Base-by-base conservation (phyloP, 2,329 filamentous ascomycete genomes). In the Cryphonectria radicalis region DNA sequence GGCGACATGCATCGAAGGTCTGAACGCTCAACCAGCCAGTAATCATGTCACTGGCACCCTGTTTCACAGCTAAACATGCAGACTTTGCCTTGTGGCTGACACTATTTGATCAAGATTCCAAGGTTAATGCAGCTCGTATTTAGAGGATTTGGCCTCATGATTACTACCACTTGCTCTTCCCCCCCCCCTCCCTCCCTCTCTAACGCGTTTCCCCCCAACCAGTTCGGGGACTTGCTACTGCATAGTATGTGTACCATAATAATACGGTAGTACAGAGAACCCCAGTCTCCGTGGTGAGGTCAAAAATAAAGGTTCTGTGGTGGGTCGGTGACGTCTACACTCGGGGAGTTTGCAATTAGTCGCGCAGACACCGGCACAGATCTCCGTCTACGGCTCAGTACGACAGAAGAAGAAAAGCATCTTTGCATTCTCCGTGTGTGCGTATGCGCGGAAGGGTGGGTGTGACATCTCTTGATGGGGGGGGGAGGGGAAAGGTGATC, bases 311-410 rank as follows among this genome's bases (percentile, higher is more conserved):
- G 53, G 25, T 32, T 57, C 53, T 50, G n/a, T 17, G 32, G 59
- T 62, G 59, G 59, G 59, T 62, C 59, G 32, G 59, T 62, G 59
- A 62, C 59, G 59, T 62, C 32, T 62, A 37, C 10, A 62, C 17
- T 62, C 17, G 6, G 35, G 1, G 10, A n/a, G 19, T 8, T 28
- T 19, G 59, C 59, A 62, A 13, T 17, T n/a, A 62, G 32, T 62
- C 28, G 17, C 59, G 17, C 2, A 40, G 25, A 37, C 59, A 62
- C 25, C 11, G 14, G 32, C 59, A n/a, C 59, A 37, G 37, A 62
- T 62, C 17, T 19, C 25, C n/a, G 32, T 32, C 25, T 22, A 28
- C 55, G 10, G 28, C 10, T 59, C 55, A 4, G 55, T 32, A 32
- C 25, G 17, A 4, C 3, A 32, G 32, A 32, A 32, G 32, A 32